Base-by-base conservation (phyloP, 2,329 filamentous ascomycete species). In the Juglanconis oblonga region DNA sequence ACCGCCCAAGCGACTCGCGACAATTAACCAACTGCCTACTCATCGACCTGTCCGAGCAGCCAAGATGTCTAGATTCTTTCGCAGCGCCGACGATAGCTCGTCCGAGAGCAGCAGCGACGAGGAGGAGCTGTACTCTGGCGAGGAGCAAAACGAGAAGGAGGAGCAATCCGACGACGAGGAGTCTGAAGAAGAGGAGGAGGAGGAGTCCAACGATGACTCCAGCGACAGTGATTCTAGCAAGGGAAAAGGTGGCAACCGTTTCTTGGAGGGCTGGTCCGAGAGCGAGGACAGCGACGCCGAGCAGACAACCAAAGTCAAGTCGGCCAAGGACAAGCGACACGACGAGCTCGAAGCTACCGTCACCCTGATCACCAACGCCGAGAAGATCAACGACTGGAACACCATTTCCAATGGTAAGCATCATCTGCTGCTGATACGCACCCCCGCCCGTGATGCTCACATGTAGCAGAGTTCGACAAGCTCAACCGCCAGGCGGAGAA, bases 341-440 rank as follows among this genome's bases (percentile, higher is more conserved):
- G 94, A 97, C 72, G 96, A 98, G 77, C 83, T 99, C 63, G 94
- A 99, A 76, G 85, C 86, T 62, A 96, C 88, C 48, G 90, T 98
- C 71, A 89, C 90, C 75, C 79, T 90, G 72, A 98, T 99, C 71
- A 93, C 98, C 74, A 99, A 99, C 79, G 93, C 91, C 64, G 84
- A 95, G 77, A 98, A 96, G 83, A 99, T 98, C 72, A 92, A 91
- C 72, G 95, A 99, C 79, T 99, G 95, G 95, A 90, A 89, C 67
- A 88, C 94, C 65, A 96, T 98, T 68, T 91, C 92, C 64, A 85
- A 86, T 72, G 92, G 93, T 96, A 84, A 70, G 88, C 71, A n/a
- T n/a, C 17, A 32, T 7, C 13, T 55, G 7, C 17, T 51, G 31
- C 14, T 32, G 13, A 24, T 31, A 3, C 44, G 14, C 51, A 17